These are phyloP conservation scores for Entomortierella chlamydospora DNA, from an alignment of 192 early-diverging fungal species.

Conservation along the genomic window DNA sequence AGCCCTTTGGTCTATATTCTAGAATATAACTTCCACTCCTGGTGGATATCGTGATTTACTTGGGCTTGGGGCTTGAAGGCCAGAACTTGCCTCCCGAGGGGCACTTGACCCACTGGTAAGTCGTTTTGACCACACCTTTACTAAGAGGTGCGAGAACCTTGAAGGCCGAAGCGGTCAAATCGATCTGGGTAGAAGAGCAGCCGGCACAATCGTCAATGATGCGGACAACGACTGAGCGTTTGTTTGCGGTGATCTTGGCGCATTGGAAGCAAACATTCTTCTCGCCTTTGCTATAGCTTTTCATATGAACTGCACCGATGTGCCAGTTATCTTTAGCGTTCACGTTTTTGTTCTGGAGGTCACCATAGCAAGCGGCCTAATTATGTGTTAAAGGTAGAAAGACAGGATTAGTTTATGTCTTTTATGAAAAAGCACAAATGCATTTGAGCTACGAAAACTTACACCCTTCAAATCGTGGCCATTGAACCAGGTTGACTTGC, in stretches of 20 bases:
- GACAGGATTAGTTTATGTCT: background rate
- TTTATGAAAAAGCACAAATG: background rate
- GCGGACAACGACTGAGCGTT: constrained; percentile 27
- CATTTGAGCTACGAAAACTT: constrained; percentile 3
- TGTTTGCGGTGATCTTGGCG: constrained; percentile 26
- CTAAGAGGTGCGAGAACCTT: constrained; percentile 6
- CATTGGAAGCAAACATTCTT: constrained; percentile 30
- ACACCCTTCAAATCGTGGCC: constrained; percentile 30
- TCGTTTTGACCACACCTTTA: constrained; percentile 22
- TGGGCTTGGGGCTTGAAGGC: constrained; percentile 31
- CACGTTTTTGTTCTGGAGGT: constrained; percentile 26
- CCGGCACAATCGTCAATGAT: constrained; percentile 43
- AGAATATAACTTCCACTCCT: background rate
- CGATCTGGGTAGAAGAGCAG: constrained; percentile 24
- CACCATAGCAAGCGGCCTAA: constrained; percentile 41
- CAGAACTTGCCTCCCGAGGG: constrained; percentile 28
- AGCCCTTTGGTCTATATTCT: background rate
- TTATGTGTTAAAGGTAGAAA: background rate
- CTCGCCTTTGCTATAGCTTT: constrained; percentile 3
- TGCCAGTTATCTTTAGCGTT: constrained; percentile 37
- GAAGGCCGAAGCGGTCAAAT: constrained; percentile 28
- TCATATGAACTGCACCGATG: constrained; percentile 31
- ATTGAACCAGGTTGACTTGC: constrained; percentile 45
- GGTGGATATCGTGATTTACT: background rate
- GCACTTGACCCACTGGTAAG: constrained; percentile 32